phyloP scores from a whole-genome alignment of 768 basidiomycete genomes.

The Infundibulicybe gibba region DNA sequence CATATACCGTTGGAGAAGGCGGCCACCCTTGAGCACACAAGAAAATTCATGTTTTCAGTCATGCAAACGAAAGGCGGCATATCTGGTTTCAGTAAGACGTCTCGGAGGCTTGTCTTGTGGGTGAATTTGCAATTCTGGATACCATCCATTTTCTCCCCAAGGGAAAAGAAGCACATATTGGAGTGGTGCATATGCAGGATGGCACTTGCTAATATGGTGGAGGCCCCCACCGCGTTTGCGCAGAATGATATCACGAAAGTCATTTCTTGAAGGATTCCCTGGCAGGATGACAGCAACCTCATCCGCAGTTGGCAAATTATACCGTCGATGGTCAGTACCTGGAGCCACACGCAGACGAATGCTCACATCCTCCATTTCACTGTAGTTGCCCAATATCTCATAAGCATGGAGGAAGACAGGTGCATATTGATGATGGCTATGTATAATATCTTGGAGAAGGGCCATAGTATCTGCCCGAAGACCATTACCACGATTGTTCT shows the following conservation, averaged over 20 bases:
- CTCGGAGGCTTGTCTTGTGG: conserved; percentile 1
- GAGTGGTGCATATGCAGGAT: conserved; percentile 31
- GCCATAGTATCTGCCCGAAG: no score
- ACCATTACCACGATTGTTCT: no score
- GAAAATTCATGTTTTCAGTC: no score
- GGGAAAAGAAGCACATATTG: conserved; percentile 45
- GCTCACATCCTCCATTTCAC: no score
- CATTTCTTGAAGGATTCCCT: conserved; percentile 13
- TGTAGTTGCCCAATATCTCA: no score
- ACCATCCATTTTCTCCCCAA: conserved; percentile 33
- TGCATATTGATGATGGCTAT: no score
- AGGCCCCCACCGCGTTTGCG: conserved; percentile 14
- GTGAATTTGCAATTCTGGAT: conserved; percentile 14
- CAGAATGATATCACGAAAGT: conserved; percentile 30
- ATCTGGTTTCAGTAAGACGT: no score
- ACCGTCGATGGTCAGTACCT: conserved; percentile 9
- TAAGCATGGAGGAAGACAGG: no score
- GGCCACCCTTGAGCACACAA: no score
- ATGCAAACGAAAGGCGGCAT: conserved; percentile 26
- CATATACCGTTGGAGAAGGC: conserved; percentile 36
- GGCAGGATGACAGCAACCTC: conserved; percentile 42
- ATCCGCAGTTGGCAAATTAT: conserved; percentile 39
- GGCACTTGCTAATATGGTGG: conserved; percentile 24
- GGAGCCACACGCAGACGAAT: no score
- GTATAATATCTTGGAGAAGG: no score